Percentiles rank a stretch among this genome's conserved stretches.
phyloP scores from a whole-genome alignment of 2,329 filamentous ascomycete genomes.

The Sarocladium brachiariae region DNA sequence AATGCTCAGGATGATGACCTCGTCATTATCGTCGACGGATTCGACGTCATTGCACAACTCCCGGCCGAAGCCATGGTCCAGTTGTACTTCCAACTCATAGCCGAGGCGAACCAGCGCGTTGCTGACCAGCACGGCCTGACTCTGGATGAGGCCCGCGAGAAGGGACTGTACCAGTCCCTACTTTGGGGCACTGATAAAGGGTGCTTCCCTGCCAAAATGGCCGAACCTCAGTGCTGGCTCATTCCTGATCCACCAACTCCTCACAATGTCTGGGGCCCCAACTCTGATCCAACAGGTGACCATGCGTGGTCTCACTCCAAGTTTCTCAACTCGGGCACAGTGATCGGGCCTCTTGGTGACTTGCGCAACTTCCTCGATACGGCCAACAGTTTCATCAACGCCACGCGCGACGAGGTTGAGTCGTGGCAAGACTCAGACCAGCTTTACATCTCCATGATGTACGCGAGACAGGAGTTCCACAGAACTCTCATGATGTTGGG shows the following conservation, averaged over 20 bases:
- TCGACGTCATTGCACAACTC: slow-evolving; percentile 19
- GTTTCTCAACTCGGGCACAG: slow-evolving; percentile 19
- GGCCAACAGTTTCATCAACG: slow-evolving; percentile 10
- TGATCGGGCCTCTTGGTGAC: slow-evolving; percentile 17
- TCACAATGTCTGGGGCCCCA: slow-evolving; percentile 15
- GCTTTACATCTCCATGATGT: slow-evolving; percentile 15
- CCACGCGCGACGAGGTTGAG: slow-evolving; percentile 10
- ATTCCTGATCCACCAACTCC: slow-evolving; percentile 15
- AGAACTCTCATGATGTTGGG: slow-evolving; percentile 11
- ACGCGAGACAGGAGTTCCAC: slow-evolving; percentile 19
- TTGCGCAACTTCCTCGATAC: slow-evolving; percentile 16
- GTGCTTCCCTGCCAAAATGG: slow-evolving; percentile 12
- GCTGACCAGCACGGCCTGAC: slow-evolving; percentile 16
- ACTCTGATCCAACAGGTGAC: slow-evolving; percentile 13
- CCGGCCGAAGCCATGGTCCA: slow-evolving; percentile 17
- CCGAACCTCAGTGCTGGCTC: slow-evolving; percentile 16
- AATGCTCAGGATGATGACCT: slow-evolving; percentile 14
- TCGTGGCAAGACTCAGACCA: slow-evolving; percentile 17
- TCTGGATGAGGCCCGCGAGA: slow-evolving; percentile 14
- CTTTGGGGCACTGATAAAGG: slow-evolving; percentile 18
- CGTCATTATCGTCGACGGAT: slow-evolving; percentile 18
- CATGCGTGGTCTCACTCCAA: slow-evolving; percentile 12
- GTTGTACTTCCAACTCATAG: slow-evolving; percentile 16
- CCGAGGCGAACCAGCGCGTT: slow-evolving; percentile 14
- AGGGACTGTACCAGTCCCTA: slow-evolving; percentile 15